Base-by-base conservation (phyloP, 192 early-diverging fungal species). In the Haplosporangium gracile region DNA sequence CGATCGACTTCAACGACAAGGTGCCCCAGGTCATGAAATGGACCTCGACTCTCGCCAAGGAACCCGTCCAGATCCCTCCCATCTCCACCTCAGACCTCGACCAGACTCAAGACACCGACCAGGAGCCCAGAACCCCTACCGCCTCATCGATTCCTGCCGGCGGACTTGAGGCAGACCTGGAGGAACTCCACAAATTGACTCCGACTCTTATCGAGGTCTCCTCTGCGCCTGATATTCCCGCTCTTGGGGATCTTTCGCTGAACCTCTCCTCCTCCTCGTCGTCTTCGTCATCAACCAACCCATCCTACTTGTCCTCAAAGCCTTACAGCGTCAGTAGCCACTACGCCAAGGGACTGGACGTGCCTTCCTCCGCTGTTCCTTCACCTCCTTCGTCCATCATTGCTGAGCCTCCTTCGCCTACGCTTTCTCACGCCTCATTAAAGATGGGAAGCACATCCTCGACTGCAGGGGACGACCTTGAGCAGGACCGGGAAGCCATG, bases 331-430 rank as follows among this genome's bases (percentile, higher is more conserved):
- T 80, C 38, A 85, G 77, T 39, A 74, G 77, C 20, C 82, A 85
- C 24, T 86, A 69, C n/a, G 84, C 79, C 20, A 77, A 65, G 49
- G 79, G 75, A n/a, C 43, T 86, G 16, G 84, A 86, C 1, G 75
- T 75, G 9, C 68, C 78, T 18, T 75, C 71, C 5, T 68, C 73
- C 29, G 76, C 60, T 20, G 84, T 78, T 8, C 84, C 84, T 10
- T 86, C 84, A 18, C 84, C 84, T 40, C 84, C 84, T 16, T 86
- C 84, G 29, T 86, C 84, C 49, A 78, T 86, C 72, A 86, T 86
- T 47, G 84, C 84, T 34, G 84, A 86, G n/a, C 84, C 84, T 42
- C 84, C 84, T 32, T 86, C 84, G n/a, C 84, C 84, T n/a, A 86
- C 84, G 20, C 84, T 86, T 40, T 86, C 84, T 24, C 75, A 80